phyloP scores from a whole-genome alignment of 805 yeast genomes.

The Scheffersomyces spartinae region DNA sequence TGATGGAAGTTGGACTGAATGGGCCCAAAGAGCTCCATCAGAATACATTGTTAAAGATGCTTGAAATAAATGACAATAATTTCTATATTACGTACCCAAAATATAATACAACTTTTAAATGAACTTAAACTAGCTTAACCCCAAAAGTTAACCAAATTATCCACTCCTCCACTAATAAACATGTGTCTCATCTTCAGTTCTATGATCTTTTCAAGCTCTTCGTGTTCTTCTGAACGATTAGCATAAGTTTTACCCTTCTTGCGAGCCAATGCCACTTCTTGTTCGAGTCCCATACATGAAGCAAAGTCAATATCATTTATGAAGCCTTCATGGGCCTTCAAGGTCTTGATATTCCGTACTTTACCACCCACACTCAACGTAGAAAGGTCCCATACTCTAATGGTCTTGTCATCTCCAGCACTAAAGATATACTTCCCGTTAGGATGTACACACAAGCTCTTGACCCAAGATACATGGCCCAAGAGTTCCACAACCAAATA shows the following conservation, averaged over 20 bases:
- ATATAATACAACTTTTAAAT: too few relatives aligned
- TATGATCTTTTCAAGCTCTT: constrained; percentile 16
- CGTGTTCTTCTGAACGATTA: constrained; percentile 11
- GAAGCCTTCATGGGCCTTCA: constrained; percentile 66
- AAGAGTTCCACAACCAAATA: constrained; percentile 41
- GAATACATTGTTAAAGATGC: constrained; percentile 35
- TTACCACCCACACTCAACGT: constrained; percentile 24
- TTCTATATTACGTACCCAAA: too few relatives aligned
- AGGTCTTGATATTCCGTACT: constrained; percentile 34
- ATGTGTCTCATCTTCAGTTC: constrained; percentile 48
- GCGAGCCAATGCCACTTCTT: constrained; percentile 12
- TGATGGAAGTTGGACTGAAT: constrained; percentile 87
- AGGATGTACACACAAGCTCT: constrained; percentile 60
- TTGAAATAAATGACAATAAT: too few relatives aligned
- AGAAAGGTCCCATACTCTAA: constrained; percentile 67
- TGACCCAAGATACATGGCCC: constrained; percentile 87
- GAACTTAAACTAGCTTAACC: too few relatives aligned
- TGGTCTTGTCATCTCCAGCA: constrained; percentile 68
- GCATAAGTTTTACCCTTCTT: constrained; percentile 10
- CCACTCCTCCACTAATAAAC: constrained; percentile 54
- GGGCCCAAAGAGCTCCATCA: constrained; percentile 64
- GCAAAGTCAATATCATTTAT: constrained; percentile 54
- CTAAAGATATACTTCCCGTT: constrained; percentile 59
- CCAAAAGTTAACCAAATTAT: constrained; percentile 48
- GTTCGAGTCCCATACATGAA: constrained; percentile 17